These are phyloP conservation scores for Teunomyces funiuensis DNA, from an alignment of 805 yeast genomes.

Conservation along the genomic window DNA sequence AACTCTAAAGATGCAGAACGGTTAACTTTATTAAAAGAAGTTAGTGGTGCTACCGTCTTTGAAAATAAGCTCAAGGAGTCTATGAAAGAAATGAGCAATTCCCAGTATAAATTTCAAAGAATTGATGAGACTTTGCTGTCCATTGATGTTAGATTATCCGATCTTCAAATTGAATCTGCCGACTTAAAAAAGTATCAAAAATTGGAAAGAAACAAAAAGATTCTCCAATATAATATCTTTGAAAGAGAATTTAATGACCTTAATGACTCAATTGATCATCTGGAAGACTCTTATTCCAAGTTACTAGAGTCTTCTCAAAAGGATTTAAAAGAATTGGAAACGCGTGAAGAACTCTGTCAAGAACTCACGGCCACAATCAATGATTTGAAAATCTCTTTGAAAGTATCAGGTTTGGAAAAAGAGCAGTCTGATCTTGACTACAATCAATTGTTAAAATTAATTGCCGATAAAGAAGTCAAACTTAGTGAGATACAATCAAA, in stretches of 20 bases:
- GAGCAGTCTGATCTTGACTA: slow-evolving; percentile 51
- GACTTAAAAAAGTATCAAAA: slow-evolving; percentile 71
- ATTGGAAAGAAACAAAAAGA: slow-evolving; percentile 65
- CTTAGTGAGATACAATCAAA: slow-evolving; percentile 43
- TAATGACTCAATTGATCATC: slow-evolving; percentile 54
- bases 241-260: slow-evolving; percentile 73
- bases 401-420: slow-evolving; percentile 56
- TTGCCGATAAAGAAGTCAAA: slow-evolving; percentile 51
- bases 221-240: slow-evolving; percentile 69
- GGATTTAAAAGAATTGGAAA: slow-evolving; percentile 56
- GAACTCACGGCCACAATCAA: slow-evolving; percentile 47
- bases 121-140: slow-evolving; percentile 72
- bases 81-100: slow-evolving; percentile 70
- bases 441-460: slow-evolving; percentile 45
- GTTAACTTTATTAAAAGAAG: slow-evolving; percentile 76
- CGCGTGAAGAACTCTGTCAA: slow-evolving; percentile 54
- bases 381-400: slow-evolving; percentile 47
- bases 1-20: slow-evolving; percentile 87
- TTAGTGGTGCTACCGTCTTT: slow-evolving; percentile 92
- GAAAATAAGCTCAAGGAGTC: slow-evolving; percentile 81
- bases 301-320: slow-evolving; percentile 52
- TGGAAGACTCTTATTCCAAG: slow-evolving; percentile 57
- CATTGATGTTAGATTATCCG: slow-evolving; percentile 69
- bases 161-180: slow-evolving; percentile 75
- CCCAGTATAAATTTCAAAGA: slow-evolving; percentile 66